Evolutionary conservation across 768 basidiomycete species (phyloP).

Genomic region (Boletales sp.): DNA sequence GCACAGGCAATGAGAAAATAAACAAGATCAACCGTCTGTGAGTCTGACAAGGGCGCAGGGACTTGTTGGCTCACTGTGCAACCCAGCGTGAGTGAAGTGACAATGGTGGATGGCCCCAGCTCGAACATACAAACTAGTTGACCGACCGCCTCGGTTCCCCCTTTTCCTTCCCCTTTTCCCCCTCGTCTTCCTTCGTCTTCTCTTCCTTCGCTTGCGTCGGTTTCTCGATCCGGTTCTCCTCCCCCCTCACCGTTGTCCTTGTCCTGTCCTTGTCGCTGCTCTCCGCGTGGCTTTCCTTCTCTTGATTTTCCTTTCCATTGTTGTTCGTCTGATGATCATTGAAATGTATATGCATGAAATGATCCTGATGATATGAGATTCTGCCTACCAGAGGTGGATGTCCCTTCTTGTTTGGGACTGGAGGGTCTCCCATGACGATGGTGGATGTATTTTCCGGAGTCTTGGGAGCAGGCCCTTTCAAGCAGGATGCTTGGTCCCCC

Average conservation of each 20-base stretch:
- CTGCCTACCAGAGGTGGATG: constrained; percentile 8
- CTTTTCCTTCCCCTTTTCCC: not conserved
- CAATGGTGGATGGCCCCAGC: not conserved
- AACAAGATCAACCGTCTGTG: constrained; percentile 1
- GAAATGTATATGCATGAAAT: constrained; percentile 1
- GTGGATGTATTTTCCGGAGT: not conserved
- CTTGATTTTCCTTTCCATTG: not conserved
- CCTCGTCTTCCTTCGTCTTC: not conserved
- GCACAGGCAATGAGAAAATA: constrained; percentile 11
- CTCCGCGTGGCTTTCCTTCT: not conserved
- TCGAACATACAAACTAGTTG: constrained; percentile 4
- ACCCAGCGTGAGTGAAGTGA: not conserved
- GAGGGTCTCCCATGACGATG: constrained; percentile 6
- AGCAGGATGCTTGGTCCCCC: constrained; percentile 14
- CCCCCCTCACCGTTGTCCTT: not conserved
- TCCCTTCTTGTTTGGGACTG: constrained; percentile 2
- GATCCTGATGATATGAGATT: not conserved
- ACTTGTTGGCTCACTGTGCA: constrained; percentile 2
- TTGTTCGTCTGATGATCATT: not conserved
- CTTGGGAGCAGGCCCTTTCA: not conserved
- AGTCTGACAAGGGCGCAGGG: not conserved
- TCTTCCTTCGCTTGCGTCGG: not conserved
- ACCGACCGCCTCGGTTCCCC: not conserved
- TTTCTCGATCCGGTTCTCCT: not conserved
- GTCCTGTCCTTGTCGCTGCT: not conserved